Conservation (phyloP, 441 rosid species). For the Biscutella laevigata region DNA sequence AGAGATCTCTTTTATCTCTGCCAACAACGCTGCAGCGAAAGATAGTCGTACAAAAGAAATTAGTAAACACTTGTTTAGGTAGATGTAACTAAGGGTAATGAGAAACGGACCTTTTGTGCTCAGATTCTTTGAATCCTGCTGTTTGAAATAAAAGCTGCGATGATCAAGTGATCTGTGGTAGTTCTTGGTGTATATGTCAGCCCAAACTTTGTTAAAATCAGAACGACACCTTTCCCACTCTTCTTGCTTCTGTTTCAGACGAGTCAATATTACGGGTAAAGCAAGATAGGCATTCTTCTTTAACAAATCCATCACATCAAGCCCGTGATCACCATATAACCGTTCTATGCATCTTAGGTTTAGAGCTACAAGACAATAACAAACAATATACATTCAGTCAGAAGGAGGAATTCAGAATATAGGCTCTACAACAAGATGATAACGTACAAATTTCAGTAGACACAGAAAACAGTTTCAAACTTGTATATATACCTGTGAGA, state of each 20-base stretch:
- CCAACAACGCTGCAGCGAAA: slow-evolving; percentile 59
- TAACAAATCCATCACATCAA: slow-evolving; percentile 83
- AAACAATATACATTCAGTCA: slow-evolving; percentile 14
- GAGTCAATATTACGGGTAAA: slow-evolving; percentile 86
- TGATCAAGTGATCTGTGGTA: slow-evolving; percentile 97
- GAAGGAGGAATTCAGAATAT: slow-evolving; percentile 2
- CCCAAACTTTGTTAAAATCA: slow-evolving; percentile 98
- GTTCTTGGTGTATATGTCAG: slow-evolving; percentile 89
- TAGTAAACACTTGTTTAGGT: background rate
- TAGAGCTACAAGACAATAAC: slow-evolving; percentile 46
- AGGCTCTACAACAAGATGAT: slow-evolving; percentile 30
- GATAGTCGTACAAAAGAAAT: slow-evolving; percentile 10
- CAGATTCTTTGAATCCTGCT: slow-evolving; percentile 89
- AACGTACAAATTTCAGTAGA: no score
- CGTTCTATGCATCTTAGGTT: slow-evolving; percentile 93
- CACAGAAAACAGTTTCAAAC: background rate
- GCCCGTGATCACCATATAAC: slow-evolving; percentile 95
- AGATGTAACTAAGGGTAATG: background rate
- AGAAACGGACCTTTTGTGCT: slow-evolving; percentile 69
- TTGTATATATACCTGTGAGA: slow-evolving; percentile 60
- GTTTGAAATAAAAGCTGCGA: slow-evolving; percentile 97
- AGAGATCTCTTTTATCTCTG: slow-evolving; percentile 81
- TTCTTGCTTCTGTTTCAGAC: slow-evolving; percentile 97
- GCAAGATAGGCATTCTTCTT: slow-evolving; percentile 81
- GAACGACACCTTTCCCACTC: slow-evolving; percentile 94